These are phyloP conservation scores for Kwoniella sp. DNA, from an alignment of 768 basidiomycete genomes.

Conservation along the genomic window DNA sequence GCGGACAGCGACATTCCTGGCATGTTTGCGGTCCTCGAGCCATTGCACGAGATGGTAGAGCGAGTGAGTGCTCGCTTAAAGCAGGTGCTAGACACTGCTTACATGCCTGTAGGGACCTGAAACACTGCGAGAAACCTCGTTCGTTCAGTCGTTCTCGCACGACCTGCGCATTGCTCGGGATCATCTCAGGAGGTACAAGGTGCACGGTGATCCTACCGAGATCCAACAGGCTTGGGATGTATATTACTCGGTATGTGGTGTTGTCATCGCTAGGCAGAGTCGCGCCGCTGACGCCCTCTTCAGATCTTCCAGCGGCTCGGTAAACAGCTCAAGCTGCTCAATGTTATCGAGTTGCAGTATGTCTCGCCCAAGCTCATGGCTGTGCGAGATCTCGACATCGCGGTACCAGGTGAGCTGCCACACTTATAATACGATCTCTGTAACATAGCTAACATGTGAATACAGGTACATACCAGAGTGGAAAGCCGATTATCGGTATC, in stretches of 20 bases:
- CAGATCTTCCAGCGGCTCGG: constrained; percentile 95
- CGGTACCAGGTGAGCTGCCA: constrained; percentile 73
- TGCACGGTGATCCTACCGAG: constrained; percentile 79
- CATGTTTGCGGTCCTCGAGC: constrained; percentile 90
- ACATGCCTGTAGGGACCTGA: constrained; percentile 68
- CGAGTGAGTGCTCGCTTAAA: constrained; percentile 56
- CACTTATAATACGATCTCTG: not conserved
- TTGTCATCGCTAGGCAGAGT: not conserved
- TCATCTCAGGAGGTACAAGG: constrained; percentile 77
- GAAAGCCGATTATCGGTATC: constrained; percentile 76
- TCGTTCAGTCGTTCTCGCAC: constrained; percentile 85
- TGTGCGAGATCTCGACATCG: constrained; percentile 82
- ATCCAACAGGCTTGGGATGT: constrained; percentile 98
- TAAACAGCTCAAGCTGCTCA: constrained; percentile 83
- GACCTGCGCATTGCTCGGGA: constrained; percentile 89
- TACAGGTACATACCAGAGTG: constrained; percentile 84
- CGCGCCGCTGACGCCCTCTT: not conserved
- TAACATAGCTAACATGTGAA: not conserved
- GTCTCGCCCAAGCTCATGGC: constrained; percentile 89
- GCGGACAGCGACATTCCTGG: constrained; percentile 94
- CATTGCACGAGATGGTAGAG: constrained; percentile 87
- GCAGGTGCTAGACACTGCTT: not conserved
- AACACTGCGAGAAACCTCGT: constrained; percentile 90
- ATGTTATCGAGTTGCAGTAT: constrained; percentile 89
- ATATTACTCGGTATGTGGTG: constrained; percentile 65